Base-by-base conservation (phyloP, 1,284 basidiomycete species). In the Puccinia polysora region DNA sequence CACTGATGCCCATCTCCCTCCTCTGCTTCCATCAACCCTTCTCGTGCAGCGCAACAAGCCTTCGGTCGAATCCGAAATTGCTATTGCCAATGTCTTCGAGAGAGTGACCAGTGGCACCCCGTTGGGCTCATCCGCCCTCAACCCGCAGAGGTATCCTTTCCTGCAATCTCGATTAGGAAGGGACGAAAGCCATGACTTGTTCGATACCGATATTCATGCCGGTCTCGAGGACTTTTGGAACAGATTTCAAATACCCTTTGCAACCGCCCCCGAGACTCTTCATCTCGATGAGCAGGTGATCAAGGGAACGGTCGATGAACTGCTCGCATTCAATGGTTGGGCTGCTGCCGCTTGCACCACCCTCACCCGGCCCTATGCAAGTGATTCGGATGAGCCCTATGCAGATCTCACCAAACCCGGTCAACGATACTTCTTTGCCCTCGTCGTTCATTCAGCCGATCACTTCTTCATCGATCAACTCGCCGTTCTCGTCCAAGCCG, bases 391-490 rank as follows among this genome's bases (percentile, higher is more conserved):
- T 67, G 87, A 89, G 76, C 85, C 88, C 34, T 96, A 92, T 80
- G 89, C 90, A 76, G 91, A 93, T 78, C 86, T 97, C 73, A 86
- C 88, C 20, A 83, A 83, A 38, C 85, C 88, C 68, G 87, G 90
- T 76, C 86, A 89, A 76, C 83, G 95, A n/a, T 96, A 95, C 83
- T 97, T 88, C 78, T 85, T 97, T 75, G 92, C 90, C 72, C 88
- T 96, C 75, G 86, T 93, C 75, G 89, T 97, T 45, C 92, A 97
- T 80, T 94, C 91, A 12, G 93, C 93, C 5, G 93, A 97, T 82
- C 93, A 97, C 80, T 97, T 97, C 83, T 85, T 97, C 56, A 89
- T 95, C 74, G 93, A 97, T 82, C 93, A 97, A 80, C 86, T 97
- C 34, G 90, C 93, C 18, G 90, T 94, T 75, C 94, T 97, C 75